Percentiles rank a stretch among this genome's conserved stretches.
These are phyloP conservation scores for Amanita exitialis DNA, from an alignment of 768 basidiomycete genomes.

Conservation along the genomic window DNA sequence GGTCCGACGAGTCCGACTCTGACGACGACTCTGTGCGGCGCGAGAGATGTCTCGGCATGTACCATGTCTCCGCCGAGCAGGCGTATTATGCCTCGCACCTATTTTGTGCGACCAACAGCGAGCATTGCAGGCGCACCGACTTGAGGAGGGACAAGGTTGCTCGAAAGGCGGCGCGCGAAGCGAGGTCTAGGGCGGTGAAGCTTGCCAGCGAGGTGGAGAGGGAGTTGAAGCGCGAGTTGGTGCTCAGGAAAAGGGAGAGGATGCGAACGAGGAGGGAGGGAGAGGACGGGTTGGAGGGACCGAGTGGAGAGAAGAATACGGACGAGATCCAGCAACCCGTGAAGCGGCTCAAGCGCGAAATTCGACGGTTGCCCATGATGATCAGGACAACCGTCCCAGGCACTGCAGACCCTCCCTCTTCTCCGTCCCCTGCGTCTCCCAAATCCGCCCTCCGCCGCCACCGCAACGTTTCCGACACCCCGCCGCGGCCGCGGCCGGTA, in stretches of 20 bases:
- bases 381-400: neutral
- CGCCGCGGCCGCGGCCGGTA: neutral
- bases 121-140: neutral
- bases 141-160: neutral
- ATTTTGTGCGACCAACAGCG: neutral
- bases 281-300: neutral
- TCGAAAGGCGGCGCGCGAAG: neutral
- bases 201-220: neutral
- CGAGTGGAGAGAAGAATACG: neutral
- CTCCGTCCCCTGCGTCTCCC: neutral
- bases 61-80: neutral
- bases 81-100: neutral
- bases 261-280: neutral
- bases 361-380: neutral
- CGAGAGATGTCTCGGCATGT: constrained; percentile 1
- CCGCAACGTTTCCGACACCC: neutral
- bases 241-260: neutral
- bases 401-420: neutral
- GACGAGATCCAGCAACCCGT: neutral
- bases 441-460: neutral
- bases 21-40: neutral
- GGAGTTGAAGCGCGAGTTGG: neutral
- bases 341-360: constrained; percentile 1
- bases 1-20: neutral
- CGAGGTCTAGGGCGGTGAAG: neutral